A percentile compares a stretch with the other conserved stretches of the same genome.
These are phyloP conservation scores for Physocladia obscura DNA, from an alignment of 192 early-diverging fungal species.

Conservation along the genomic window DNA sequence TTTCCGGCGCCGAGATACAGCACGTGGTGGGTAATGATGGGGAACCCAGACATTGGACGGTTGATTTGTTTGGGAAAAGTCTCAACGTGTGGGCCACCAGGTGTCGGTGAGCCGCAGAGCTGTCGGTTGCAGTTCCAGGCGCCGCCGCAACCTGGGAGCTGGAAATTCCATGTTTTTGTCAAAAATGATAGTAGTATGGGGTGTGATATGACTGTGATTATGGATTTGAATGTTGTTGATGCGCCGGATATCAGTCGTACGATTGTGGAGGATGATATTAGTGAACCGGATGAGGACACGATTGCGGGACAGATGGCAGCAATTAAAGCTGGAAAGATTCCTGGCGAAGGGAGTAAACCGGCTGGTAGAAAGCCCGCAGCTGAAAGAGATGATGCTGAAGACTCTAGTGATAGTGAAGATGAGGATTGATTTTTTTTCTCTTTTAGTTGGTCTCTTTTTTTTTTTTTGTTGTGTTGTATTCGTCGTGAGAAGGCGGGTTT, in stretches of 20 bases:
- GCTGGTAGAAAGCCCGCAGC: not conserved
- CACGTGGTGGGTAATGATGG: conserved; percentile 89
- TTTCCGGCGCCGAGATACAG: conserved; percentile 73
- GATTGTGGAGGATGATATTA: conserved; percentile 89
- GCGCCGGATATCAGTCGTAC: conserved; percentile 62
- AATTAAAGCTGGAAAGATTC: conserved; percentile 48
- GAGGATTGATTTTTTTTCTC: not conserved
- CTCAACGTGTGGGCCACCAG: conserved; percentile 58
- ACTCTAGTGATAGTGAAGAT: conserved; percentile 34
- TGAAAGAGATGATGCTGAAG: conserved; percentile 31
- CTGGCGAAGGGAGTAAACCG: conserved; percentile 1
- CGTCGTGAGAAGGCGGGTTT: no score
- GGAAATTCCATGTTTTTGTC: conserved; percentile 78
- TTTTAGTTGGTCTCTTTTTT: not conserved
- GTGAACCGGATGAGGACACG: conserved; percentile 93
- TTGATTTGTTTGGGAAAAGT: conserved; percentile 72
- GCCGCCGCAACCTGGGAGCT: conserved; percentile 79
- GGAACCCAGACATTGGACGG: conserved; percentile 78
- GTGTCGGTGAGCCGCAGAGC: conserved; percentile 18
- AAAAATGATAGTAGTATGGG: conserved; percentile 89
- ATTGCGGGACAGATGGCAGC: conserved; percentile 94
- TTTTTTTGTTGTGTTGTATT: no score
- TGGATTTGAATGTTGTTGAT: conserved; percentile 71
- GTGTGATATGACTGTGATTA: conserved; percentile 74
- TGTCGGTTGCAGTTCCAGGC: conserved; percentile 90